Base-by-base conservation (phyloP, 1,284 basidiomycete species). In the Porogramme epimiltina region DNA sequence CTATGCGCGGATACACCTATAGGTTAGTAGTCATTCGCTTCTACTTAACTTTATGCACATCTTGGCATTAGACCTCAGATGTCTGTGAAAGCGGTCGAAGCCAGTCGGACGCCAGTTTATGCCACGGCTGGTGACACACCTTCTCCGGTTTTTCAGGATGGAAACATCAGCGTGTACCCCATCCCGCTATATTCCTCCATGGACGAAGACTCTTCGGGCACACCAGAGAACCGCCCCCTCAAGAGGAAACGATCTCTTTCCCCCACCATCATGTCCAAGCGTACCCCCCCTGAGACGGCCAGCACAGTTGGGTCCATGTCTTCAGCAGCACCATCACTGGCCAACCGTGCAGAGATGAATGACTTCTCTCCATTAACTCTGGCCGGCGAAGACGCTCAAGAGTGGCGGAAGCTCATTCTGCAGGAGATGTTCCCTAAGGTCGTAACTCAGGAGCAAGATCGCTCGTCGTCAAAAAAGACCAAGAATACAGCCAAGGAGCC, bases 121-220 rank as follows among this genome's bases (percentile, higher is more conserved):
- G 10, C 54, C 34, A 46, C 63, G 11, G n/a, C 63, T 67, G 23
- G 52, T 54, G 28, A 37, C 19, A 23, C 45, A 2, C 58, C 55
- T 1, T 16, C 48, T 13, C 75, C 75, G 0, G 68, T 85, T 28
- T 91, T 78, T 68, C 70, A 74, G 52, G 91, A 93, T 63, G 73
- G 79, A 25, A 81, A 84, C 56, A 68, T 93, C 48, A 75, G 79
- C 1, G 76, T 91, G 11, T 89, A 84, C 60, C 77, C 80, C 1
- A 72, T 91, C 40, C 80, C 85, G 1, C 60, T 87, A 8, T 60
- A 71, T n/a, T 77, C 55, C 2, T 42, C 54, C 9, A 22, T 22
- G 4, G 45, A 45, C 3, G 28, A 16, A n/a, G n/a, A 37, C 28
- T 18, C 39, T 2, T 22, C 40, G 1, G 38, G 48, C 2, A 49